Base-by-base conservation (phyloP, 352 stramenopile species). In the Globisporangium splendens region DNA sequence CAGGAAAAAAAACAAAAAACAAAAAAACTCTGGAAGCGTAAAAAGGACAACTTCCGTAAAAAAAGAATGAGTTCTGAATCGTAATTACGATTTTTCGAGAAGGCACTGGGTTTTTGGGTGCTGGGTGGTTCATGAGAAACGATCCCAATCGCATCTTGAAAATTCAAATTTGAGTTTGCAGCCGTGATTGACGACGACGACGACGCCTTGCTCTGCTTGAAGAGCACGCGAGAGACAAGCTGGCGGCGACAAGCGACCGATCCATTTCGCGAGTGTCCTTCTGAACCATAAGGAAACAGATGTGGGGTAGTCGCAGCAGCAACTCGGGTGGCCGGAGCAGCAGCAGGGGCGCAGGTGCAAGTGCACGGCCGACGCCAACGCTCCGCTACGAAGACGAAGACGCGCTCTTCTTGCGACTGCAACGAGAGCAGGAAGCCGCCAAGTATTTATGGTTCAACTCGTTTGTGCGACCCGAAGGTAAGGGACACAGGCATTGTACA, bases 371-470 rank as follows among this genome's bases (percentile, higher is more conserved):
- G 28, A 4, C 58, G 12, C 11, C 33, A n/a, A n/a, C 22, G 38
- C 59, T 65, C 10, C 59, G 77, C 35, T 72, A 79, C 49, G 59
- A 65, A 43, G 52, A 61, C 35, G 51, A 61, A 14, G 54, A 42
- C 13, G 53, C 46, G 43, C 47, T 11, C 17, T 39, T 65, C 38
- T 17, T 65, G 51, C 59, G 18, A 20, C 61, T 54, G 41, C 59
- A 63, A 54, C 46, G 54, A 1, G 46, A 59, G 35, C 41, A 48
- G 42, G 59, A 65, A 31, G 50, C 42, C 24, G 65, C 72, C 28
- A 53, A 65, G 42, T 84, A 79, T 53, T 59, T 92, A 20, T 92
- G 83, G 83, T 90, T 92, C 63, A 77, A 73, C 56, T 79, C 83
- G 41, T 31, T 72, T 14, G 61, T 91, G 22, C 72, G 68, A 24